Evolutionary conservation across 352 stramenopile genomes (phyloP), one percentile per base, ranked within the genome.

Genomic region (Globisporangium nagaii): DNA sequence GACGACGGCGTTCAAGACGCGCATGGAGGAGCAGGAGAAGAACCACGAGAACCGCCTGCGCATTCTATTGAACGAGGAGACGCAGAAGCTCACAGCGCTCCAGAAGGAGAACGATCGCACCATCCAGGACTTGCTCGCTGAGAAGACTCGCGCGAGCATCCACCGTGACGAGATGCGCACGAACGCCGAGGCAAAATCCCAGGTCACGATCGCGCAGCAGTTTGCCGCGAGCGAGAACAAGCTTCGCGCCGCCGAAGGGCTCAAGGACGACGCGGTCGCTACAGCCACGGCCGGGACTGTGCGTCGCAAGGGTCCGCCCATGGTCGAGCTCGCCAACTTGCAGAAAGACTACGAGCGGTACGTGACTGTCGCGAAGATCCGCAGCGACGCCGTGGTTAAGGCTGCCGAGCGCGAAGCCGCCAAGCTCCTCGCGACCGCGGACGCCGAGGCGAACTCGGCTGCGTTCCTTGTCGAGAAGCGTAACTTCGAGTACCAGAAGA

Each of bases 11-110:
- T 93, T 93, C 66, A 93, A 95, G 71, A 92, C 83, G 8, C 72
- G 79, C 24, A 95, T 95, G 78, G 77, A 89, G 41, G 83, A 95
- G 64, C 81, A 93, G 58, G 83, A 93, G 60, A 95, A 95, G 70
- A 93, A 90, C 54, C 81, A 95, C 53, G 82, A 94, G 68, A 95
- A 91, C 67, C 79, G 83, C 19, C 62, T 93, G 64, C 73, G 86
- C 24, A 89, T 90, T 15, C 51, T 95, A 17, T 47, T 93, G 28
- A 92, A 95, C 45, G 71, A 93, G 58, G 85, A 92, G 40, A 92
- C 85, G 3, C 74, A 89, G 60, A 88, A 86, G 34, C 70, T 93
- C 51, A 91, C 85, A 11, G 81, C 74, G 4, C 63, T 93, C 15
- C 68, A 90, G 42, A 95, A 90, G 36, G 69, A 84, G 7, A 93